phyloP scores from a whole-genome alignment of 179 eudicot species.

The Beta lomatogona region DNA sequence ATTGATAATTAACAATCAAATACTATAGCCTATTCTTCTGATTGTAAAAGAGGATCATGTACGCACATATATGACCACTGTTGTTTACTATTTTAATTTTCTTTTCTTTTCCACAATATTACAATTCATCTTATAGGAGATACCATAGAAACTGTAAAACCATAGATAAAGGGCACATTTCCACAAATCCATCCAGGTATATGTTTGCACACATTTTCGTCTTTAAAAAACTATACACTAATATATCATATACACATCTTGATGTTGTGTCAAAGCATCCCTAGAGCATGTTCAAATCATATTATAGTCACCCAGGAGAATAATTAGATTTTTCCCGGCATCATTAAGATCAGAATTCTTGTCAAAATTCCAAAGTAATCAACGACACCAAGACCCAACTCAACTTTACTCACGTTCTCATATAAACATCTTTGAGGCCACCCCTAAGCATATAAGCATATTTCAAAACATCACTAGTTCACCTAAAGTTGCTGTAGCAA shows the following conservation, averaged over 20 bases:
- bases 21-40: not conserved
- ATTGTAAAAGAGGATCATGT: not conserved
- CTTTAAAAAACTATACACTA: not conserved
- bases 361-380: not conserved
- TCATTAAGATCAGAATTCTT: not conserved
- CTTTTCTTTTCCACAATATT: not conserved
- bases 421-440: slow-evolving; percentile 1
- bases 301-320: not conserved
- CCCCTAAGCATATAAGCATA: not conserved
- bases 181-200: not conserved
- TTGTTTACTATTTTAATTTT: not conserved
- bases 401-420: not conserved
- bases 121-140: not conserved
- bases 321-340: not conserved
- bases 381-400: not conserved
- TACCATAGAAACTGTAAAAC: not conserved
- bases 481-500: not conserved
- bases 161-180: not conserved
- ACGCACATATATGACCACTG: not conserved
- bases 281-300: not conserved
- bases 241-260: no score
- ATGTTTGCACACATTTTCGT: not conserved
- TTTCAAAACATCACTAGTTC: not conserved
- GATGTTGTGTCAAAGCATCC: no score
- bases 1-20: not conserved